phyloP scores from a whole-genome alignment of 2,329 filamentous ascomycete genomes.

The Fusarium guadeloupense region DNA sequence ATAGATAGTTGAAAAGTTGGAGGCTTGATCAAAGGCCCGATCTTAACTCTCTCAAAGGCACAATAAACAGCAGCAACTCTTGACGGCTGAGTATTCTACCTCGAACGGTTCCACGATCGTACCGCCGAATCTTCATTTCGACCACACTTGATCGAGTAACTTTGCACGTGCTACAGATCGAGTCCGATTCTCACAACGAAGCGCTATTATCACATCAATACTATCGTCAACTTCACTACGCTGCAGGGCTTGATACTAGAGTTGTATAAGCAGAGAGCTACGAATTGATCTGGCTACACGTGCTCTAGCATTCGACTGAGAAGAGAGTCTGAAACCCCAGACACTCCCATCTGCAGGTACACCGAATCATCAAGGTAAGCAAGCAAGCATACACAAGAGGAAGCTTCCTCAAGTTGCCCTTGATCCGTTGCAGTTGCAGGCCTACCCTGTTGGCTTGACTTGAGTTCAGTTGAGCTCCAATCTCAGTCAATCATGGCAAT shows the following conservation, averaged over 20 bases:
- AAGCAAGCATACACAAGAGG: constrained; percentile 22
- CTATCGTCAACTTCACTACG: neutral
- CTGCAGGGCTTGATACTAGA: neutral
- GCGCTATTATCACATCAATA: neutral
- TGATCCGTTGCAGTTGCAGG: constrained; percentile 40
- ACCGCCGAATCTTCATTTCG: constrained; percentile 3
- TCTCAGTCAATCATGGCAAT: constrained; percentile 11
- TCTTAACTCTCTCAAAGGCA: constrained; percentile 1
- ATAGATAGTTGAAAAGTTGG: constrained; percentile 1
- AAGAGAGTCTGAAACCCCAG: constrained; percentile 14
- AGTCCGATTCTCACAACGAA: neutral
- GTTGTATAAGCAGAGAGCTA: neutral
- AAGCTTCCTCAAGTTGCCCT: constrained; percentile 30
- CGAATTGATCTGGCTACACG: constrained; percentile 2
- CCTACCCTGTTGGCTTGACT: constrained; percentile 25
- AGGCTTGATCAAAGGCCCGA: constrained; percentile 17
- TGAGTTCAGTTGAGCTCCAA: constrained; percentile 17
- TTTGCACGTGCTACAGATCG: neutral
- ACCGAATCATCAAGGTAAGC: constrained; percentile 17
- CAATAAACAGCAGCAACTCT: too few relatives aligned
- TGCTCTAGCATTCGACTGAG: constrained; percentile 9
- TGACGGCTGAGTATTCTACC: too few relatives aligned
- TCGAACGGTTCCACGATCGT: constrained; percentile 1
- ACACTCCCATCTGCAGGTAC: constrained; percentile 16
- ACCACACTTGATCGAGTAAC: neutral